Evolutionary conservation across 139 green algal species (phyloP), one percentile per base, ranked within the genome.

Genomic region (Marvania coccoides): DNA sequence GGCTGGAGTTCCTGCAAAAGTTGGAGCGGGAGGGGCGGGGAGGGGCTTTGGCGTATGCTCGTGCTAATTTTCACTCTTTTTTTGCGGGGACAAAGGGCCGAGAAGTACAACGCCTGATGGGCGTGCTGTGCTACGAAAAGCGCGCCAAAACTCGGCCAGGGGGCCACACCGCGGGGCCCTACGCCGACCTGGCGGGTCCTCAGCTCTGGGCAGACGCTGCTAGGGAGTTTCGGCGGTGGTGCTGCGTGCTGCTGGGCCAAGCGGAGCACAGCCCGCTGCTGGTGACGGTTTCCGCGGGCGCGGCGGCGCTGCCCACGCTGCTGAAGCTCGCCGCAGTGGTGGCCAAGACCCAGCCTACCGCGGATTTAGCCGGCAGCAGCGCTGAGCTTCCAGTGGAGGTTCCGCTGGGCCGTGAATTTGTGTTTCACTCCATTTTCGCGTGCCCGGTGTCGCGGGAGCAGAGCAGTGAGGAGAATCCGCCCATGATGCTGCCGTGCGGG

Each of bases 41-140:
- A 3, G 76, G 69, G 1, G 91, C 91, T 2, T 72, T 97, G 51
- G 26, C 37, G 23, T 97, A 95, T 57, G 89, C 84, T 1, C 79
- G 83, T 33, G 14, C 47, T 23, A 73, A 96, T 75, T 91, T 98
- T 58, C 31, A 8, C 0, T n/a, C 58, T 48, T 3, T 76, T 88
- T 26, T 34, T 71, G 15, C 23, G 10, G 7, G 61, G 12, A 4
- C 62, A 88, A 36, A 73, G 95, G 68, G 15, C 47, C 3, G 74
- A 88, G 9, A n/a, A n/a, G 92, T 97, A 24, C 81, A 91, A 74
- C 79, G 76, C 8, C 80, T 98, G 40, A 97, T 98, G 87, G 94
- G 87, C 31, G 87, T 76, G 74, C 66, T 98, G 54, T 71, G 93
- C 34, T 97, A 76, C 51, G 47, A 66, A 3, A 70, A 71, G 42